These are phyloP conservation scores for Houttuynia cordata DNA, from an alignment of 164 flowering plant genomes.

Conservation along the genomic window DNA sequence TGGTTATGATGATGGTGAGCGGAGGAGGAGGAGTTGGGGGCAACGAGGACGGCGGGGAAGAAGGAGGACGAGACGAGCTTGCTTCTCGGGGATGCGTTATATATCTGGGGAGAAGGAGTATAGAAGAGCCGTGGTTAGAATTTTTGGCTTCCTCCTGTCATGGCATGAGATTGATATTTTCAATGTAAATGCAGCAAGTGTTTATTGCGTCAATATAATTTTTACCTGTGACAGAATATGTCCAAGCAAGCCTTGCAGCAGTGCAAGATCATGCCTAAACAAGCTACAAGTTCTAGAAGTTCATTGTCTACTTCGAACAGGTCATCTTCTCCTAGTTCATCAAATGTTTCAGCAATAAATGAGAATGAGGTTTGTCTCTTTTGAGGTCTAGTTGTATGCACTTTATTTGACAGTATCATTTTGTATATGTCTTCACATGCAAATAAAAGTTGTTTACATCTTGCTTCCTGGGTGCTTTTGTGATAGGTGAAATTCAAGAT, in stretches of 20 bases:
- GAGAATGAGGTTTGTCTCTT: conserved; percentile 73
- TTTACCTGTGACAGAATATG: conserved; percentile 30
- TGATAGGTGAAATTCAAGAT: conserved; percentile 83
- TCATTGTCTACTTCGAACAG: conserved; percentile 53
- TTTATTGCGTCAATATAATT: not conserved
- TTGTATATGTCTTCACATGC: not conserved
- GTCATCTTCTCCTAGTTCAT: conserved; percentile 82
- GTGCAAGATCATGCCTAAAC: conserved; percentile 66
- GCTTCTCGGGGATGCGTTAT: conserved; percentile 75
- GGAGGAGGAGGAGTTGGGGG: conserved; percentile 3
- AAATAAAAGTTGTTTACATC: not conserved
- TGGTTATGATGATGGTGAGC: not conserved
- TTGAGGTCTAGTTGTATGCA: not conserved
- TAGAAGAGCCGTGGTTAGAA: conserved; percentile 56
- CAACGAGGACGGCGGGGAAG: not conserved
- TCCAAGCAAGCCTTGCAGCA: conserved; percentile 91
- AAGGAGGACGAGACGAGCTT: not conserved
- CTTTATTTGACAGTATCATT: not conserved
- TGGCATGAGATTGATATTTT: too few relatives aligned
- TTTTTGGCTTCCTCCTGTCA: too few relatives aligned
- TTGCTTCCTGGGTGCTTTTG: not conserved
- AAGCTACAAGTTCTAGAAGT: conserved; percentile 45
- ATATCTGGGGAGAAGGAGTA: conserved; percentile 70
- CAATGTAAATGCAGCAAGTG: not conserved
- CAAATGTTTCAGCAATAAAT: conserved; percentile 48